Evolutionary conservation across 306 rosid genomes (phyloP), one percentile per base, ranked within the genome.

Genomic region (Castanopsis chinensis): DNA sequence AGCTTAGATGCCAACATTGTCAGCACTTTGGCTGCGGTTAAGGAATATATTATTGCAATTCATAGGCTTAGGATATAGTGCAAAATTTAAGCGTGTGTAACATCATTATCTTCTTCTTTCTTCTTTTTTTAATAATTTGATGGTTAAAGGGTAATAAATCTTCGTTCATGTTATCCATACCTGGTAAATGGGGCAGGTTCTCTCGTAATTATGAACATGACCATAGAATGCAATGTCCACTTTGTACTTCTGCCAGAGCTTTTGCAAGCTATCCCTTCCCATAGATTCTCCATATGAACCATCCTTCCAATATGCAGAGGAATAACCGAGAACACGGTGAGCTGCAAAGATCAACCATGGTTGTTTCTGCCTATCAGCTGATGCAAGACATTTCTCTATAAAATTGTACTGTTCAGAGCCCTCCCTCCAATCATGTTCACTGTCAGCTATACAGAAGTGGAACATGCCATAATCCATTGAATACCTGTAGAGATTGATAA

Each of bases 401-500:
- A 85, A 88, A 73, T 21, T 76, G 85, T 78, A 81, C 75, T 88
- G 87, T 30, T 88, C 87, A 1, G 87, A 51, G 0, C 89, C 91
- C 71, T 88, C 91, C 56, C 89, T 84, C 89, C 89, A 88, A 73
- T 88, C 91, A 45, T 88, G 91, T 33, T 88, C 91, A 23, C 83
- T 78, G 32, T 85, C 91, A 18, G 81, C 89, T 78, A 88, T 17
- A 32, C 91, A 88, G 79, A 88, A 88, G 56, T 57, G 87, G 55
- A 81, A 88, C 89, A 88, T 78, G 28, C 91, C 91, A 70, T 83
- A 85, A 79, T 88, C 91, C 20, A 86, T 85, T 4, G 86, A 73
- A 25, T 88, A 88, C 91, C 89, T 67, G 72, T 8, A 32, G 20
- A 17, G 20, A 64, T 49, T 49, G 1, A 49, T 49, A 10, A 3